phyloP scores from a whole-genome alignment of 352 stramenopile species.

The Thalassiosira allenii region DNA sequence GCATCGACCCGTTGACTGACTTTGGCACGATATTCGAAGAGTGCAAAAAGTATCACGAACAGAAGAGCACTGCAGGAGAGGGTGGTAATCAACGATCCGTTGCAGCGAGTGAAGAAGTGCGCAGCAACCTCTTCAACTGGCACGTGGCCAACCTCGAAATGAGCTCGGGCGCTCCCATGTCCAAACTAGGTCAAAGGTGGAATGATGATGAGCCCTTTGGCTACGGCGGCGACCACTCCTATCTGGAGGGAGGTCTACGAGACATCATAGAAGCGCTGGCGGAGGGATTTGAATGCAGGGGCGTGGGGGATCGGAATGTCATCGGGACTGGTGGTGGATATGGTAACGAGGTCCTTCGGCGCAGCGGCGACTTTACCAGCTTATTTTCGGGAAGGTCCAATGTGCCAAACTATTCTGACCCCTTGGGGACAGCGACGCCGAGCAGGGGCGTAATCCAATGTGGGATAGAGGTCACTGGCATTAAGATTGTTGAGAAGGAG shows the following conservation, averaged over 20 bases:
- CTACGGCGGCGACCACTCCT: conserved; percentile 87
- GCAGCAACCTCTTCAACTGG: conserved; percentile 83
- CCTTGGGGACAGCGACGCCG: not conserved
- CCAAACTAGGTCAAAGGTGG: conserved; percentile 84
- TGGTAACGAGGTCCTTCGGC: conserved; percentile 8
- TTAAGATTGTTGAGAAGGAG: conserved; percentile 49
- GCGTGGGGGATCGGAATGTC: conserved; percentile 23
- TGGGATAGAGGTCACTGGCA: conserved; percentile 52
- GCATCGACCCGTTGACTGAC: conserved; percentile 30
- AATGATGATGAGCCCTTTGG: conserved; percentile 84
- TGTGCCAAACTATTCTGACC: not conserved
- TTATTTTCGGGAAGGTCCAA: conserved; percentile 9
- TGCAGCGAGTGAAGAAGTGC: conserved; percentile 31
- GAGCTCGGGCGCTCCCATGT: conserved; percentile 81
- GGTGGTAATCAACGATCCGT: too few species aligned
- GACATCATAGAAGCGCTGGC: conserved; percentile 71
- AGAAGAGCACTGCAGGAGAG: conserved; percentile 4
- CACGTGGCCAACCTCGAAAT: conserved; percentile 88
- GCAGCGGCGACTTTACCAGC: conserved; percentile 50
- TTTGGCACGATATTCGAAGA: conserved; percentile 55
- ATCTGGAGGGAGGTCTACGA: conserved; percentile 82
- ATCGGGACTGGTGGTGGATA: not conserved
- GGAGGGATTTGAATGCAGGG: conserved; percentile 69
- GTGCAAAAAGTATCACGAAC: conserved; percentile 38
- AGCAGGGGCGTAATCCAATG: conserved; percentile 53